Percentiles rank a stretch among this genome's conserved stretches.
Conservation (phyloP, 2,329 filamentous ascomycete species). For the Alternaria gansuensis region DNA sequence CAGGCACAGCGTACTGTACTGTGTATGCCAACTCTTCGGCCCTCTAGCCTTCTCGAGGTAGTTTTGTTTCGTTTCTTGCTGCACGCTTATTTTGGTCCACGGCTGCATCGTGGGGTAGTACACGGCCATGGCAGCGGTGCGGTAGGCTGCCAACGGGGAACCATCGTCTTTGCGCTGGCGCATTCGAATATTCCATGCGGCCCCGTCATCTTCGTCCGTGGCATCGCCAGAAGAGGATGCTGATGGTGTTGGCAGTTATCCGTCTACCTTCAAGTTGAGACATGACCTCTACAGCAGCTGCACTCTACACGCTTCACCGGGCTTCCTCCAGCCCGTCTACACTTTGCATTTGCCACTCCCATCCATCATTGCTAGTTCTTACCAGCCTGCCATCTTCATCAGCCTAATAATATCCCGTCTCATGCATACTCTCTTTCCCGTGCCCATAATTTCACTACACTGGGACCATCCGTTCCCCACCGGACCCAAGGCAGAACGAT, state of each 20-base stretch:
- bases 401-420: conserved; percentile 22
- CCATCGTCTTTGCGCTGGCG: background rate
- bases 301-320: background rate
- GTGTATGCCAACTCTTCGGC: background rate
- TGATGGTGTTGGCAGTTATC: conserved; percentile 15
- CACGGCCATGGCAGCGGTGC: conserved; percentile 14
- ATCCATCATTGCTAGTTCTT: conserved; percentile 6
- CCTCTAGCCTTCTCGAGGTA: conserved; percentile 27
- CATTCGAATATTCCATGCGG: conserved; percentile 18
- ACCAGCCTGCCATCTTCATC: conserved; percentile 8
- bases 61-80: conserved; percentile 37
- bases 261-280: conserved; percentile 1
- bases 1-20: conserved; percentile 29
- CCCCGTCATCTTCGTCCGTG: conserved; percentile 28
- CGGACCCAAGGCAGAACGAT: conserved; percentile 19
- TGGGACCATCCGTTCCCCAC: conserved; percentile 35
- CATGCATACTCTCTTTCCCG: conserved; percentile 11
- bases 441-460: conserved; percentile 22
- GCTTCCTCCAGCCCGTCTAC: background rate
- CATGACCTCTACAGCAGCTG: background rate
- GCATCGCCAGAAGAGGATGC: conserved; percentile 18
- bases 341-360: conserved; percentile 2
- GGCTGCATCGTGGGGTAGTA: conserved; percentile 31
- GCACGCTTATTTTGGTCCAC: conserved; percentile 43
- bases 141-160: background rate